Conservation (phyloP, 768 basidiomycete genomes). For the Phanerochaete sordida region DNA sequence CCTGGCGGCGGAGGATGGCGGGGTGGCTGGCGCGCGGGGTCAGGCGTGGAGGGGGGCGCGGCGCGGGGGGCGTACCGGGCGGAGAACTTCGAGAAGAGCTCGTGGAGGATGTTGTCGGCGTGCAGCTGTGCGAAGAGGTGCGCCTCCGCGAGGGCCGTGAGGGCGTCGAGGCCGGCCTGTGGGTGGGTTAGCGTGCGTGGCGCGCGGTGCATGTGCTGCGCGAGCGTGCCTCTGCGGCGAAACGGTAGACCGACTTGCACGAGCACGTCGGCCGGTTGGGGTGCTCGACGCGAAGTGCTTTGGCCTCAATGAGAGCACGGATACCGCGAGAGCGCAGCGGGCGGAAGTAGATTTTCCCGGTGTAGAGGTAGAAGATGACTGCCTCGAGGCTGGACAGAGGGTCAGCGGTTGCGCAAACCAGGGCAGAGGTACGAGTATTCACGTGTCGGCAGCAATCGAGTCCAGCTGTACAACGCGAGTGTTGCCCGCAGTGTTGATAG, state of each 20-base stretch:
- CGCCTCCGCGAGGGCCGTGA: neutral
- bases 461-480: no score
- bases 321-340: slow-evolving; percentile 3
- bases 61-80: neutral
- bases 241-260: slow-evolving; percentile 6
- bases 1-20: no score
- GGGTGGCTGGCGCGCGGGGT: no score
- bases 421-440: neutral
- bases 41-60: no score
- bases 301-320: neutral
- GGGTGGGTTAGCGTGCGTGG: no score
- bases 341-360: neutral
- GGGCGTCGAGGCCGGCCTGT: neutral
- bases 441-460: no score
- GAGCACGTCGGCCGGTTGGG: neutral
- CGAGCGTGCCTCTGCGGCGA: neutral
- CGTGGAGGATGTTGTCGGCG: neutral
- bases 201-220: no score
- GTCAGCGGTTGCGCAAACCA: neutral
- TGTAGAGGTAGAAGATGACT: neutral
- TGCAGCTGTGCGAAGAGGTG: neutral
- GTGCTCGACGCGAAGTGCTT: neutral
- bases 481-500: no score
- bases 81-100: slow-evolving; percentile 3
- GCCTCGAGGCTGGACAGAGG: neutral